Base-by-base conservation (phyloP, 2,329 filamentous ascomycete genomes). In the Sordariomycetes sp. region DNA sequence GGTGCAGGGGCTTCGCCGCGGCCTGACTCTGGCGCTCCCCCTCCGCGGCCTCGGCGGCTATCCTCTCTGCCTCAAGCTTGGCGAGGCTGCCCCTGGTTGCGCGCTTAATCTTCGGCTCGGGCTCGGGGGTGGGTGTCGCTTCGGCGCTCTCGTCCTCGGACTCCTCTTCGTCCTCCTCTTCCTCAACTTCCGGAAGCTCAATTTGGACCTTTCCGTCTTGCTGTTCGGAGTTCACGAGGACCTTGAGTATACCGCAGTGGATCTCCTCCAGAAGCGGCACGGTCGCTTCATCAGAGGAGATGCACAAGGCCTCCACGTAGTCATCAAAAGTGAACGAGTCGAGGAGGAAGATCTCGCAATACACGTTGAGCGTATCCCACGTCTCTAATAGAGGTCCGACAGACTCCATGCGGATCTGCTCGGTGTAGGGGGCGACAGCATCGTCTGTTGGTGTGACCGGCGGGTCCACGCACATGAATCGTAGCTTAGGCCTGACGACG, bases 251-350 rank as follows among this genome's bases (percentile, higher is more conserved):
- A 0, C 92, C 85, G 68, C 94, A 99, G 69, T 97, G 92, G 5
- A 94, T 81, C 68, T 99, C 94, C 54, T 89, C 85, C 62, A 96
- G 85, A 0, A 99, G 75, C 66, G 96, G 87, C 56, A 94, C 94
- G 8, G 86, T 85, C 1, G 82, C 74, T 24, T 89, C 83, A 36
- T 85, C 80, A 0, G 84, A 90, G 0, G 87, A 80, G 59, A 91
- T 86, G 54, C 85, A 80, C 77, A 99, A 84, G 0, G 91, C 87
- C 67, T 97, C 87, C 4, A 96, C 78, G 65, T 91, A 97, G 68
- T 99, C 94, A 68, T 99, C 94, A 65, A 97, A 95, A 0, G 92
- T 97, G 67, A 99, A 99, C 0, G 92, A 97, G 69, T 99, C 94
- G 28, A 99, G 78, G 65, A 89, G 83, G 66, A 95, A 95, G 20